Percentiles rank a stretch among this genome's conserved stretches.
Evolutionary conservation across 2,329 filamentous ascomycete species (phyloP).

Genomic region (Lachnellula occidentalis): DNA sequence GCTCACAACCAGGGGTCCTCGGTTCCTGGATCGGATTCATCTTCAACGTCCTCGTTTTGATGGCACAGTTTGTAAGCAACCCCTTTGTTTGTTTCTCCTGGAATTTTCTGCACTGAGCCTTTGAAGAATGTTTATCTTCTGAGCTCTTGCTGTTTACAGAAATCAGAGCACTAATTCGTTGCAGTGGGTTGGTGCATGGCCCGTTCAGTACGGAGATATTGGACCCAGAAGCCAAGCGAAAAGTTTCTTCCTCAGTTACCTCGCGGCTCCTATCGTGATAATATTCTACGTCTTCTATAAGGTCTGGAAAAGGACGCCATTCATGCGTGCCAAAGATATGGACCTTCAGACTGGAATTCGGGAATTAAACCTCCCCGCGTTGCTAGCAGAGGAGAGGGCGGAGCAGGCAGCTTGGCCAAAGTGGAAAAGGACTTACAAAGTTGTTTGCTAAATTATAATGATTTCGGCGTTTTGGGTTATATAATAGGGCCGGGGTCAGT

Average conservation of each 20-base stretch:
- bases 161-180: too few relatives aligned
- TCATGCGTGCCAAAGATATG: slow-evolving; percentile 68
- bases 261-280: slow-evolving; percentile 64
- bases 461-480: neutral
- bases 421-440: slow-evolving; percentile 74
- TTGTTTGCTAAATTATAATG: slow-evolving; percentile 55
- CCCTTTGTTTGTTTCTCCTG: too few relatives aligned
- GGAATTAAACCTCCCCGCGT: slow-evolving; percentile 73
- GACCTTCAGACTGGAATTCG: slow-evolving; percentile 80
- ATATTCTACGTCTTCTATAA: slow-evolving; percentile 71
- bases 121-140: too few relatives aligned
- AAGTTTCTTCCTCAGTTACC: slow-evolving; percentile 69
- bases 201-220: slow-evolving; percentile 52
- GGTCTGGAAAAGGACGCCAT: slow-evolving; percentile 61
- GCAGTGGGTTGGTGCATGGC: slow-evolving; percentile 72
- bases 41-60: slow-evolving; percentile 70
- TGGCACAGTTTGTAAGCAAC: slow-evolving; percentile 61
- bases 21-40: slow-evolving; percentile 77
- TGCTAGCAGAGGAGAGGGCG: slow-evolving; percentile 74
- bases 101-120: too few relatives aligned
- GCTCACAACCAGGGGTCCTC: slow-evolving; percentile 68
- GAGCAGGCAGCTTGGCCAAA: slow-evolving; percentile 66
- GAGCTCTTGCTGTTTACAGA: too few relatives aligned
- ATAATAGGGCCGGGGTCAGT: neutral
- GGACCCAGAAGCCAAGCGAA: slow-evolving; percentile 44